Base-by-base conservation (phyloP, 164 flowering plant genomes). In the Magnolia officinalis region DNA sequence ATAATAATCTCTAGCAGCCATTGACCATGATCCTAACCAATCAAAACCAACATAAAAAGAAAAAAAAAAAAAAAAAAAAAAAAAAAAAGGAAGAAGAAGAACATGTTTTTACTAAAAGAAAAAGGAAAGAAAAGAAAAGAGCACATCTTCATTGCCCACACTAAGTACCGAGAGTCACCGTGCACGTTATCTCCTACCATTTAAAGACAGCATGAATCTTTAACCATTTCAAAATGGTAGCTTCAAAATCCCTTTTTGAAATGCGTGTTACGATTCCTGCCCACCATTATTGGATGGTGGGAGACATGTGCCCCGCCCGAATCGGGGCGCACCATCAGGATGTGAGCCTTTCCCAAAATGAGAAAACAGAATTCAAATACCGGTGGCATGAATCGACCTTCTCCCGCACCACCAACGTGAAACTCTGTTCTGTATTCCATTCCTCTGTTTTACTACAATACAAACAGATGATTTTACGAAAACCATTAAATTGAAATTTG, bases 351-450 rank as follows among this genome's bases (percentile, higher is more conserved):
- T 37, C 45, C 45, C 45, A 37, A 37, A 37, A 37, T 37, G 45
- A 37, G 45, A 37, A 37, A 37, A 37, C 4, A 6, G 45, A 63
- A 23, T 55, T 31, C 59, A 24, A 26, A 70, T 86, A 90, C 97
- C 92, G 18, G 94, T 87, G 67, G 89, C 88, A 83, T 92, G 97
- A 79, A 92, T 82, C 24, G 82, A 80, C 72, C 94, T 80, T 8
- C 80, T 45, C 6, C 82, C 68, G 13, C 84, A 86, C 55, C 78
- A 80, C 31, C 76, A 80, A 8, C 83, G 64, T 65, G 72, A 76
- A 2, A 85, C 61, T 65, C 88, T 87, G 63, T 80, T 49, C 26
- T 65, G 75, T 69, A 78, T 71, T 78, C 84, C 73, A 52, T 78
- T 80, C 50, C 76, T 79, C 21, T 64, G 71, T 52, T 75, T 77